Conservation (phyloP, 78 protist species). For the Bodo saltans region DNA sequence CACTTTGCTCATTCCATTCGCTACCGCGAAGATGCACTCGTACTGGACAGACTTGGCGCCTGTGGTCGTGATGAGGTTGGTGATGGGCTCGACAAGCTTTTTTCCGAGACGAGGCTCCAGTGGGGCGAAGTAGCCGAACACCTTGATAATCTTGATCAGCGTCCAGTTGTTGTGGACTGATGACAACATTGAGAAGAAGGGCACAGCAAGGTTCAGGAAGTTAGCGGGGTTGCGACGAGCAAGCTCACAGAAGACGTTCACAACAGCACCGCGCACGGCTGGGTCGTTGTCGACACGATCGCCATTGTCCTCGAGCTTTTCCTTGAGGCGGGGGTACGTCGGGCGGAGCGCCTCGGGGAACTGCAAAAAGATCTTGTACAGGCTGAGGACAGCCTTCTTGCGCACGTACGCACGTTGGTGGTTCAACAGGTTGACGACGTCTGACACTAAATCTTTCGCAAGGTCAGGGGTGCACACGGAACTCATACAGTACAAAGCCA, state of each 20-base stretch:
- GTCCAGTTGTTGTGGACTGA: conserved; percentile 86
- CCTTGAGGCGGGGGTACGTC: conserved; percentile 80
- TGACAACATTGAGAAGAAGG: conserved; percentile 71
- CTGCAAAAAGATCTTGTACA: conserved; percentile 76
- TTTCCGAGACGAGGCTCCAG: conserved; percentile 86
- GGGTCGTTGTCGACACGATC: conserved; percentile 23
- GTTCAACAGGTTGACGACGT: conserved; percentile 63
- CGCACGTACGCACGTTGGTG: conserved; percentile 73
- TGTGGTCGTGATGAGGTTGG: conserved; percentile 77
- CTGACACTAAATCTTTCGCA: conserved; percentile 85
- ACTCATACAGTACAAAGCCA: conserved; percentile 81
- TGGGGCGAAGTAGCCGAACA: conserved; percentile 82
- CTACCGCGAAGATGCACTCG: conserved; percentile 84
- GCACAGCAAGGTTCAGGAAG: conserved; percentile 88
- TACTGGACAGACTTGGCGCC: conserved; percentile 80
- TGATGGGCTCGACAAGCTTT: conserved; percentile 84
- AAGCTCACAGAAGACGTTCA: conserved; percentile 91
- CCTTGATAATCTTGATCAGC: conserved; percentile 89
- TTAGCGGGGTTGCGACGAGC: conserved; percentile 90
- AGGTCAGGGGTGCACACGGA: conserved; percentile 83
- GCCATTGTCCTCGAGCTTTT: conserved; percentile 80
- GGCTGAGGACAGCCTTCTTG: conserved; percentile 67
- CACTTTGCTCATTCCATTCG: conserved; percentile 48
- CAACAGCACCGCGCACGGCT: conserved; percentile 79
- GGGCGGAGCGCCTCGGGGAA: conserved; percentile 93